Base-by-base conservation (phyloP, 1,284 basidiomycete genomes). In the Trichosporon faecale region DNA sequence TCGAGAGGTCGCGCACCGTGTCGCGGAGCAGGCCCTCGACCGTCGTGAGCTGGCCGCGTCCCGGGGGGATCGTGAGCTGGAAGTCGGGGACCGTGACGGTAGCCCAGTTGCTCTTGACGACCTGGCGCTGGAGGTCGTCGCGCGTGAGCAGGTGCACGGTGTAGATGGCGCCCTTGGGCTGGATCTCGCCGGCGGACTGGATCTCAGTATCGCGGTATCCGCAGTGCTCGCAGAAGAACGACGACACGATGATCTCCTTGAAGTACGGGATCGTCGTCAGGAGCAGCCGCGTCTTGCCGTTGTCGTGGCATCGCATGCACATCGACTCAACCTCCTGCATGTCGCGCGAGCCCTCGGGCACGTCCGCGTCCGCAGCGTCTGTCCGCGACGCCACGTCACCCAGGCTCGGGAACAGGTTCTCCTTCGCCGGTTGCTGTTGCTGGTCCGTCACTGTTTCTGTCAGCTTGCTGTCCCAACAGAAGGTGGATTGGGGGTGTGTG, bases 241-340 rank as follows among this genome's bases (percentile, higher is more conserved):
- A 95, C 88, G 95, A 94, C 70, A 99, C 89, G 76, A 99, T 92
- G 68, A 99, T 91, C 84, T 99, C 93, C 69, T 89, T 88, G 86
- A 99, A 99, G 86, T 92, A 99, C 0, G 97, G 97, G 70, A 99
- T 99, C 21, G 91, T 91, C 1, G 96, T 99, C 68, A 99, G 87
- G 74, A 99, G 88, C 79, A 99, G 85, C 64, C 95, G 87, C 0
- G 97, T 99, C n/a, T 86, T 86, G 37, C 97, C 97, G 91, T 96
- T 90, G 82, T 98, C 87, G 60, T 89, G 87, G 79, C 97, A 99
- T 80, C 89, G 88, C 94, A 99, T 96, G 85, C 97, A 99, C 37
- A 99, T 85, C 40, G 93, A 95, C 76, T 94, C 91, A 75, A 99
- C 88, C 81, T 93, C 90, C 76, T 94, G 88, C 21, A 94, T 87